Evolutionary conservation across 1,284 basidiomycete species (phyloP).

Genomic region (Gomphus bonarii): DNA sequence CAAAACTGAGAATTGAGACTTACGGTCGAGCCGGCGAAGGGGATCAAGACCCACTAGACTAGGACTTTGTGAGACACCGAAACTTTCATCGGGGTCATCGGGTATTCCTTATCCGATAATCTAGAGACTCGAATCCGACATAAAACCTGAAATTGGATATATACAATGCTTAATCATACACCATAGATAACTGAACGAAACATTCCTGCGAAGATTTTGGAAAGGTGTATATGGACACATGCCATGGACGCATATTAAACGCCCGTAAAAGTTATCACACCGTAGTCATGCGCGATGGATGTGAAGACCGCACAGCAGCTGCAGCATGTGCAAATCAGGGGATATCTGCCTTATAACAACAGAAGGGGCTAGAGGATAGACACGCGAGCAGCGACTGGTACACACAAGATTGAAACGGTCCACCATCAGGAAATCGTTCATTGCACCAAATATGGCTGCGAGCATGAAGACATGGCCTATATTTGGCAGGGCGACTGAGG

Average conservation of each 20-base stretch:
- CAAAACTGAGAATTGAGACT: background rate
- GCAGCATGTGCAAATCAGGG: slow-evolving; percentile 4
- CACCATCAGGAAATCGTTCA: slow-evolving; percentile 8
- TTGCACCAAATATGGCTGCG: slow-evolving; percentile 3
- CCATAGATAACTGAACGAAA: slow-evolving; percentile 6
- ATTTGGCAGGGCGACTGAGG: background rate
- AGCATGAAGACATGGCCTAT: slow-evolving; percentile 2
- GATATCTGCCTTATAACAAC: slow-evolving; percentile 6
- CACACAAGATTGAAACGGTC: background rate
- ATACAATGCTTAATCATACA: background rate
- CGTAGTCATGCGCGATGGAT: slow-evolving; percentile 1
- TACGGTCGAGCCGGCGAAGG: background rate
- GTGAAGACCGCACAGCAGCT: slow-evolving; percentile 6
- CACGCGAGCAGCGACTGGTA: background rate
- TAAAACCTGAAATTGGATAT: background rate
- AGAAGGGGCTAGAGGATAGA: background rate
- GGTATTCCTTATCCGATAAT: slow-evolving; percentile 4
- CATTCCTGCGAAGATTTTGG: background rate
- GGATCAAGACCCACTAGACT: background rate
- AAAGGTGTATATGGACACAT: background rate
- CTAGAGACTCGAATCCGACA: slow-evolving; percentile 4
- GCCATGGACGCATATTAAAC: background rate
- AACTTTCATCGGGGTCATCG: slow-evolving; percentile 7
- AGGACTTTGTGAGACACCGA: background rate
- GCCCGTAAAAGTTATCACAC: slow-evolving; percentile 4